phyloP scores from a whole-genome alignment of 495 filamentous ascomycete species.

The Penicillium arizonense region DNA sequence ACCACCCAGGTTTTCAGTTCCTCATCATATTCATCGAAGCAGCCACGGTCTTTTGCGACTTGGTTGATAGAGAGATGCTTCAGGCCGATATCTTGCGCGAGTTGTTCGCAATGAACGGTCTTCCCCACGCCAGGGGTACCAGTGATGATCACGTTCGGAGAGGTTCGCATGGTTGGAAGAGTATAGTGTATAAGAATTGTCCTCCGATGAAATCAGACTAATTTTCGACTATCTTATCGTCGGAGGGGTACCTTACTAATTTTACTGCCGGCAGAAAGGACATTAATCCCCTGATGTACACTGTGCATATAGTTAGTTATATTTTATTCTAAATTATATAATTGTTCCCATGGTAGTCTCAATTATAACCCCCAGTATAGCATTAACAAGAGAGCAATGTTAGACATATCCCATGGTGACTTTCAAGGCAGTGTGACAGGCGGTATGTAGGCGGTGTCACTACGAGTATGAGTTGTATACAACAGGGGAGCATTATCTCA shows the following conservation, averaged over 20 bases:
- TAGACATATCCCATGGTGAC: too few species aligned
- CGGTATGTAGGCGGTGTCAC: too few species aligned
- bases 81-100: constrained; percentile 71
- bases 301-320: not conserved
- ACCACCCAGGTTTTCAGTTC: constrained; percentile 87
- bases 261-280: not conserved
- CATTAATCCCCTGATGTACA: not conserved
- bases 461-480: too few species aligned
- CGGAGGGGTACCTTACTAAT: constrained; percentile 1
- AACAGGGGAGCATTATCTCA: too few species aligned
- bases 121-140: constrained; percentile 96
- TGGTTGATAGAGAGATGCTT: constrained; percentile 87
- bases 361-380: too few species aligned
- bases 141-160: constrained; percentile 91
- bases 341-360: too few species aligned
- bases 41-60: constrained; percentile 79
- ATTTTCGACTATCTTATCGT: constrained; percentile 28
- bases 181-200: not conserved
- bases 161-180: constrained; percentile 45
- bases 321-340: not conserved
- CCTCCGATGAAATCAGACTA: constrained; percentile 18
- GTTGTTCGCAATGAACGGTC: constrained; percentile 78
- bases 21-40: constrained; percentile 82
- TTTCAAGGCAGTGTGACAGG: too few species aligned
- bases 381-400: too few species aligned